Percentiles rank a stretch among this genome's conserved stretches.
Conservation (phyloP, 495 filamentous ascomycete genomes). For the Neurospora sp. region DNA sequence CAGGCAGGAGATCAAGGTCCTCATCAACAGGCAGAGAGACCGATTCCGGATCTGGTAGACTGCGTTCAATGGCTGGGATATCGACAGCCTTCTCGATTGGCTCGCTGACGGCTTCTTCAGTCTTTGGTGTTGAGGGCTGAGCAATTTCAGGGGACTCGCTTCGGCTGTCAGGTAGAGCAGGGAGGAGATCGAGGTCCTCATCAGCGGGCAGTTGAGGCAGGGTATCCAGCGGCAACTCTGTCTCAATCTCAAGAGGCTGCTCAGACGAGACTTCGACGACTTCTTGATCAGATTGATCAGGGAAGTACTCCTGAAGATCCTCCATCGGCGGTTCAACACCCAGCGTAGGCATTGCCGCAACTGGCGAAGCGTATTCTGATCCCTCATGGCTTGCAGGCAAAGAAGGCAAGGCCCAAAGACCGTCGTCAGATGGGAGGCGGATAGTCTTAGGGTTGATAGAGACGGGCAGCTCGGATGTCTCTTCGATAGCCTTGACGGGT, state of each 20-base stretch:
- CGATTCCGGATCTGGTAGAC: too few species aligned
- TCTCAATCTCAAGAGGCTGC: not conserved
- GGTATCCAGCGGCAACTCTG: not conserved
- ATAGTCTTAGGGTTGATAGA: not conserved
- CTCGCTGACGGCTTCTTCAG: too few species aligned
- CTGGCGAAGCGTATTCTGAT: not conserved
- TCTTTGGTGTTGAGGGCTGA: too few species aligned
- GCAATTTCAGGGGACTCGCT: not conserved
- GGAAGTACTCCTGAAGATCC: not conserved
- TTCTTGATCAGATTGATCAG: not conserved
- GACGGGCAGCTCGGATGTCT: not conserved
- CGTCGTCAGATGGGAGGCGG: slow-evolving; percentile 1
- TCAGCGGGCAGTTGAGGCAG: not conserved
- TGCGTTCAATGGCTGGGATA: too few species aligned
- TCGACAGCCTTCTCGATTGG: too few species aligned
- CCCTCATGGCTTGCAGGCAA: not conserved
- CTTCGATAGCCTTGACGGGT: not conserved
- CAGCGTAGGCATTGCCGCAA: not conserved
- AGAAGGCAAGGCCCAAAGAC: not conserved
- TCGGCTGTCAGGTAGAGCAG: slow-evolving; percentile 8
- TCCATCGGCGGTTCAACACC: not conserved
- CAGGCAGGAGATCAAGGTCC: too few species aligned
- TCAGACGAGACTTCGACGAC: not conserved
- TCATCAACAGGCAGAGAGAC: too few species aligned
- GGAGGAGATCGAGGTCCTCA: slow-evolving; percentile 1